Conservation (phyloP, 2,329 filamentous ascomycete genomes). For the Fusarium secorum region DNA sequence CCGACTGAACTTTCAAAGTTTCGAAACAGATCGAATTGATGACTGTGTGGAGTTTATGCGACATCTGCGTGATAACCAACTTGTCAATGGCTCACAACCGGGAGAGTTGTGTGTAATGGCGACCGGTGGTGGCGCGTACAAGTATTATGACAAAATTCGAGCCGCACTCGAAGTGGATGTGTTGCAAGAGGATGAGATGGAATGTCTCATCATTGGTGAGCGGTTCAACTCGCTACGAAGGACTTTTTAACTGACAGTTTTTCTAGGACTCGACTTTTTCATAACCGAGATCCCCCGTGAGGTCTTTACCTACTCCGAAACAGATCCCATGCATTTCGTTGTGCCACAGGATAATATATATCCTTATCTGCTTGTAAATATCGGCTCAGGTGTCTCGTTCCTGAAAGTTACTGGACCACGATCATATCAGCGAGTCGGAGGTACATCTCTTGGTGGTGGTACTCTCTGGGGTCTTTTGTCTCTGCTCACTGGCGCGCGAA, state of each 20-base stretch:
- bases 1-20: constrained; percentile 91
- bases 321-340: constrained; percentile 88
- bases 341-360: constrained; percentile 83
- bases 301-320: constrained; percentile 95
- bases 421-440: constrained; percentile 88
- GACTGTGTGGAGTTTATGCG: constrained; percentile 93
- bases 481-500: constrained; percentile 88
- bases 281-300: constrained; percentile 97
- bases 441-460: constrained; percentile 93
- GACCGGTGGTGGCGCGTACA: constrained; percentile 94
- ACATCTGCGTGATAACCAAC: constrained; percentile 82
- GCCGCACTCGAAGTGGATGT: constrained; percentile 87
- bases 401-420: constrained; percentile 93
- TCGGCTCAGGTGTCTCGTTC: constrained; percentile 95
- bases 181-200: constrained; percentile 95
- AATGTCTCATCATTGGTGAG: constrained; percentile 91
- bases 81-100: constrained; percentile 75
- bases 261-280: constrained; percentile 90
- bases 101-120: constrained; percentile 90
- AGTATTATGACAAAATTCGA: constrained; percentile 92
- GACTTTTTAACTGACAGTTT: constrained; percentile 4
- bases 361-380: constrained; percentile 97
- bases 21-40: constrained; percentile 94
- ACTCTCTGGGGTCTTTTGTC: constrained; percentile 96
- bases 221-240: not conserved